Conservation (phyloP, 2,329 filamentous ascomycete species). For the Endoconidiophora polonica region DNA sequence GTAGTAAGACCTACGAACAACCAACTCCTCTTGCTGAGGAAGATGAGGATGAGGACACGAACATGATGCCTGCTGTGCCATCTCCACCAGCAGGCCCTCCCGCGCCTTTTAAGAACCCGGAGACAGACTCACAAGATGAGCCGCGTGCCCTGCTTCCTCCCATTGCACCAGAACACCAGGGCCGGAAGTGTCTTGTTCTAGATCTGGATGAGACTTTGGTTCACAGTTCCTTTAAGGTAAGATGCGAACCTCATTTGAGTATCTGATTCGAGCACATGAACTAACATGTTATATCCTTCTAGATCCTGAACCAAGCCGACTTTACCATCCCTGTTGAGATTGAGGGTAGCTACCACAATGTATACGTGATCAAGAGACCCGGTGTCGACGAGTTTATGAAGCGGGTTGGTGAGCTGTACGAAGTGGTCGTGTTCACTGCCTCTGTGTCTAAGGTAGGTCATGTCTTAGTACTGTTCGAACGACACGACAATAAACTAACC, state of each 20-base stretch:
- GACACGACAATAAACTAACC: slow-evolving; percentile 17
- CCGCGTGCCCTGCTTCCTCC: slow-evolving; percentile 65
- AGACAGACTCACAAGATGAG: slow-evolving; percentile 12
- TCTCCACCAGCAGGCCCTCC: slow-evolving; percentile 23
- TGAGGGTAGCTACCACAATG: slow-evolving; percentile 96
- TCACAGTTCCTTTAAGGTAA: slow-evolving; percentile 96
- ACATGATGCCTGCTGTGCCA: slow-evolving; percentile 19
- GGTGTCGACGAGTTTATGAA: slow-evolving; percentile 99
- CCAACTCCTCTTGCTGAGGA: slow-evolving; percentile 16
- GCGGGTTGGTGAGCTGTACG: slow-evolving; percentile 88
- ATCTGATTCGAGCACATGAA: not conserved
- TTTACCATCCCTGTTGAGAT: slow-evolving; percentile 99
- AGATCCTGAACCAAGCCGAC: slow-evolving; percentile 96
- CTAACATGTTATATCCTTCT: slow-evolving; percentile 6
- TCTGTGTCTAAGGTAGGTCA: slow-evolving; percentile 78
- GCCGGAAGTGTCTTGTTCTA: slow-evolving; percentile 84
- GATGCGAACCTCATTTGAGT: slow-evolving; percentile 7
- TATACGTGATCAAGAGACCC: slow-evolving; percentile 98
- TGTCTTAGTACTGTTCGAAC: not conserved
- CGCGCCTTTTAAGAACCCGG: slow-evolving; percentile 2
- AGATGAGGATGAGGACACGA: slow-evolving; percentile 17
- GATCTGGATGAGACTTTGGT: slow-evolving; percentile 95
- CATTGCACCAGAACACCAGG: slow-evolving; percentile 59
- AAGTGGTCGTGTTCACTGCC: slow-evolving; percentile 96
- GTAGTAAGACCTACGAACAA: slow-evolving; percentile 48